A percentile compares a stretch with the other conserved stretches of the same genome.
Evolutionary conservation across 2,329 filamentous ascomycete genomes (phyloP).

Genomic region (Exserohilum turcica): DNA sequence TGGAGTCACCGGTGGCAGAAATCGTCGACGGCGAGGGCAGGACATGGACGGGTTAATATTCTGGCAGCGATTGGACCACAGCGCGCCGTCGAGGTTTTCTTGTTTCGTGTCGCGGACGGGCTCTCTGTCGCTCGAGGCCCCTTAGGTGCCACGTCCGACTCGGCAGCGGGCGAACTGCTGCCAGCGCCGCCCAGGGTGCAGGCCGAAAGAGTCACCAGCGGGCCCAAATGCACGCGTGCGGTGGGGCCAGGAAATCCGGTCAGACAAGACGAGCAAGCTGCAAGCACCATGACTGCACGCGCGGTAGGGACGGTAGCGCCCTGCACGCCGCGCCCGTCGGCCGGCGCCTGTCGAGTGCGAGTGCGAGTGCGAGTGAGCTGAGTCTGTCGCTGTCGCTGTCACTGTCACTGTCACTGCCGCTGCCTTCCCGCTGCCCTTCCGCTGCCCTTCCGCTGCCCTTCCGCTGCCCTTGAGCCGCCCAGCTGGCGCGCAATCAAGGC

Average conservation of each 20-base stretch:
- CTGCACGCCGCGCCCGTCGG: slow-evolving; percentile 25
- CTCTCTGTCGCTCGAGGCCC: slow-evolving; percentile 1
- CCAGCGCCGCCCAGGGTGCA: slow-evolving; percentile 13
- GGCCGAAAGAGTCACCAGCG: slow-evolving; percentile 4
- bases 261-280: slow-evolving; percentile 37
- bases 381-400: too few species aligned
- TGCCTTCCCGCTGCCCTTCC: too few species aligned
- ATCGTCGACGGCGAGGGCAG: slow-evolving; percentile 2
- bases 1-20: slow-evolving; percentile 23
- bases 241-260: slow-evolving; percentile 33
- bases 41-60: neutral
- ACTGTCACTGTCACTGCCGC: too few species aligned
- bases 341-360: slow-evolving; percentile 21
- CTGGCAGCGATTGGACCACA: neutral
- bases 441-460: slow-evolving; percentile 1
- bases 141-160: slow-evolving; percentile 27
- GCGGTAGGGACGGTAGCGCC: slow-evolving; percentile 26
- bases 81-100: neutral
- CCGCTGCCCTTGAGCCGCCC: slow-evolving; percentile 8
- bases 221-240: slow-evolving; percentile 29
- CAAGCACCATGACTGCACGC: slow-evolving; percentile 14
- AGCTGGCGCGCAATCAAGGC: slow-evolving; percentile 15
- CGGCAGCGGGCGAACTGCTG: slow-evolving; percentile 33
- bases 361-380: slow-evolving; percentile 26
- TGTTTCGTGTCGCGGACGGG: slow-evolving; percentile 1